Evolutionary conservation across 371 early-diverging fungal species (phyloP).

Genomic region (Mucor mucedo): DNA sequence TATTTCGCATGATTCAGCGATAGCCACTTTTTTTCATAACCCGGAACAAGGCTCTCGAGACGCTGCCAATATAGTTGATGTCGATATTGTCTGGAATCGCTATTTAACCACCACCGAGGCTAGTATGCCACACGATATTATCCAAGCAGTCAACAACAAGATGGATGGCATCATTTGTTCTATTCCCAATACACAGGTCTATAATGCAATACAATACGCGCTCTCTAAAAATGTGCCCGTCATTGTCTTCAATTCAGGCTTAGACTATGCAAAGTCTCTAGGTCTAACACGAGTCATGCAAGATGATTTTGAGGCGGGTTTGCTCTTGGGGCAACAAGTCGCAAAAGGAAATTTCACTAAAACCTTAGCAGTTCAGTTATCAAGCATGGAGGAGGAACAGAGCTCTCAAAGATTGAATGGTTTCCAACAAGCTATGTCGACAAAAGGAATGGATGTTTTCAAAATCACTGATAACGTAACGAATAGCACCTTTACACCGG

Average conservation of each 20-base stretch:
- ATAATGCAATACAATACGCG: slow-evolving; percentile 42
- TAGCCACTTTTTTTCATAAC: slow-evolving; percentile 41
- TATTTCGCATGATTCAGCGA: slow-evolving; percentile 41
- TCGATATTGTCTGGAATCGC: slow-evolving; percentile 44
- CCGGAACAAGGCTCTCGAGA: slow-evolving; percentile 47
- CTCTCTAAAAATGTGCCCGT: slow-evolving; percentile 41
- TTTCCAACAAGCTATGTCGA: slow-evolving; percentile 18
- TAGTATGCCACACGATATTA: slow-evolving; percentile 44
- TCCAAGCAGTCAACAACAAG: slow-evolving; percentile 28
- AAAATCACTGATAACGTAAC: slow-evolving; percentile 3
- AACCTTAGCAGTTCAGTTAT: slow-evolving; percentile 25
- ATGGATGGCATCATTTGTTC: slow-evolving; percentile 52
- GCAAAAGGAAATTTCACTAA: slow-evolving; percentile 21
- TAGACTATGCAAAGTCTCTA: slow-evolving; percentile 38
- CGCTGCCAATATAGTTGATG: slow-evolving; percentile 44
- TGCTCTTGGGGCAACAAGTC: slow-evolving; percentile 42
- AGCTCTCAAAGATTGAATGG: slow-evolving; percentile 13
- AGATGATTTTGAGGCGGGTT: slow-evolving; percentile 45
- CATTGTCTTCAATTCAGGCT: slow-evolving; percentile 52
- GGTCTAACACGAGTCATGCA: slow-evolving; percentile 50
- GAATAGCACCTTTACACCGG: neutral
- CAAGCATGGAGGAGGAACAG: slow-evolving; percentile 13
- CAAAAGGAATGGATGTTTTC: neutral
- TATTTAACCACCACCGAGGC: slow-evolving; percentile 30
- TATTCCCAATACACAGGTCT: slow-evolving; percentile 48